Evolutionary conservation across 1,139 yeast genomes (phyloP), one percentile per base, ranked within the genome.

Genomic region (Blastobotrys elegans): DNA sequence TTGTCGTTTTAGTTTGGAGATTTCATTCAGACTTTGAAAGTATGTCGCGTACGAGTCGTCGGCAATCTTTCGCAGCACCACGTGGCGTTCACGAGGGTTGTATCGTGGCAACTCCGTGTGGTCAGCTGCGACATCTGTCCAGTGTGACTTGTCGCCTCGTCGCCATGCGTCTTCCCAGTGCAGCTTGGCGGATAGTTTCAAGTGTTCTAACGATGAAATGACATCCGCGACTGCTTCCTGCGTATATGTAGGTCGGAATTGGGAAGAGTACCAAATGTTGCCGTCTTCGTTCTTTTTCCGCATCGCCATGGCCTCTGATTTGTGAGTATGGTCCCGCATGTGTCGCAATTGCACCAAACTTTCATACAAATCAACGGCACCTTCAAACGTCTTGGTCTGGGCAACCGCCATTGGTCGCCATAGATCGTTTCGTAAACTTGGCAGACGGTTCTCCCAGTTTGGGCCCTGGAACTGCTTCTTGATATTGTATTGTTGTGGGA

Each of bases 351-450:
- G 79, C 5, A 86, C 82, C 51, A 90, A 72, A 26, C 84, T 85
- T 55, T 83, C 77, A 68, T 82, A 88, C 7, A 94, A 84, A 44
- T 83, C 80, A 17, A 80, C 78, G 1, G 96, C 88, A 46, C 75
- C 70, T 49, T 80, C 82, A 63, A 84, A 82, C 47, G 70, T 69
- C 38, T 75, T 74, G 54, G 87, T 79, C 54, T 80, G 81, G 1
- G 87, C 90, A 44, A 89, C 94, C 46, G 95, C 87, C 88, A 90
- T 80, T 49, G 90, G 77, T 59, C 92, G 76, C 97, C 97, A 90
- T 47, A 88, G 74, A 66, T 90, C 97, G 57, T 81, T 76, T 68
- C 97, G 81, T 51, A 76, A 69, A 4, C 68, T 61, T 4, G 97
- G 97, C 58, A 76, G 78, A 61, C 86, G 74, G 71, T 90, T 89